A percentile compares a stretch with the other conserved stretches of the same genome.
Evolutionary conservation across 441 rosid genomes (phyloP).

Genomic region (Cnidoscolus chayamansa): DNA sequence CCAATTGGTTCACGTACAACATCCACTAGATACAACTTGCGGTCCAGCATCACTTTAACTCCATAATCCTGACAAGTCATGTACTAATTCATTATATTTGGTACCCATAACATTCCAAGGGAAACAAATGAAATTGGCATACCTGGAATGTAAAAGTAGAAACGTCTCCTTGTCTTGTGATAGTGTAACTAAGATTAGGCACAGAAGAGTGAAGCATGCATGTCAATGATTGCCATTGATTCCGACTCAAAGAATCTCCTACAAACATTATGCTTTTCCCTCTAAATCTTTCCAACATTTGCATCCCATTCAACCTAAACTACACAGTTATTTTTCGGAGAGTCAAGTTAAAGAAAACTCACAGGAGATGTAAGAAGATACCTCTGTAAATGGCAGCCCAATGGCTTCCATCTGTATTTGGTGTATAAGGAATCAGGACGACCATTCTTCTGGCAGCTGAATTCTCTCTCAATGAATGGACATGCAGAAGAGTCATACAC

Average conservation of each 20-base stretch:
- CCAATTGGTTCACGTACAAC: conserved; percentile 52
- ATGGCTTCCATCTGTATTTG: conserved; percentile 75
- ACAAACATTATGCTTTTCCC: conserved; percentile 79
- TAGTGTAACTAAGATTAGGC: conserved; percentile 40
- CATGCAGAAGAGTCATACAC: conserved; percentile 52
- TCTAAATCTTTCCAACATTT: conserved; percentile 48
- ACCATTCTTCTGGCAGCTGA: conserved; percentile 69
- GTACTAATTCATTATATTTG: no score
- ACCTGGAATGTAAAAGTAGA: conserved; percentile 56
- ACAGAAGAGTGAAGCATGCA: conserved; percentile 66
- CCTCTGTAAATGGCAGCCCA: conserved; percentile 53
- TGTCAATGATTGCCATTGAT: conserved; percentile 81
- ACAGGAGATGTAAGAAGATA: conserved; percentile 3
- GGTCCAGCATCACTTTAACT: conserved; percentile 59
- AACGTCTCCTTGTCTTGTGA: conserved; percentile 48
- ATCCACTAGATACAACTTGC: conserved; percentile 69
- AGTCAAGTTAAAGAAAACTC: no score
- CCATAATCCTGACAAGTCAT: conserved; percentile 46
- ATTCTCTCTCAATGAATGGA: conserved; percentile 72
- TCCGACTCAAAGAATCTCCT: conserved; percentile 80
- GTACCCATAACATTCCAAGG: no score
- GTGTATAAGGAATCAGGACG: conserved; percentile 66
- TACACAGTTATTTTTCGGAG: no score
- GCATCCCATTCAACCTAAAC: conserved; percentile 28
- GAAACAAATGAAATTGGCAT: not conserved